Evolutionary conservation across 2,329 filamentous ascomycete genomes (phyloP).

Genomic region (Curvularia eragrostidis): DNA sequence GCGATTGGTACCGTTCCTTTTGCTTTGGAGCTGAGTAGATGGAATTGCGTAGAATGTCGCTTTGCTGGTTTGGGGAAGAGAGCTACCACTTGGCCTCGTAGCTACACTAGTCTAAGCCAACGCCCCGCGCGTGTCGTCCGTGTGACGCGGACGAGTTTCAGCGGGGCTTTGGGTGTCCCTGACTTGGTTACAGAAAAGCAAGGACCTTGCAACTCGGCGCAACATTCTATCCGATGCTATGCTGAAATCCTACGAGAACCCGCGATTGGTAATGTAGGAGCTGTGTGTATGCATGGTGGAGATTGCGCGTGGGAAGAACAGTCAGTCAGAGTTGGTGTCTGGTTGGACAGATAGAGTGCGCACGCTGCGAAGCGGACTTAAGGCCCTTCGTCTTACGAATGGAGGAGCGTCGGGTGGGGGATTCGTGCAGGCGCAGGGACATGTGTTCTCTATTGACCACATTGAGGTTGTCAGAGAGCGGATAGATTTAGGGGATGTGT

Average conservation of each 20-base stretch:
- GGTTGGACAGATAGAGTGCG: not conserved
- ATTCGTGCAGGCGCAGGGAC: not conserved
- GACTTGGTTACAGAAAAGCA: not conserved
- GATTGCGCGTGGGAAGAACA: not conserved
- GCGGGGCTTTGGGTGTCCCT: slow-evolving; percentile 13
- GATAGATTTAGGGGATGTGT: not conserved
- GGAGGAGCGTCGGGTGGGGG: not conserved
- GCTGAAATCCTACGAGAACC: not conserved
- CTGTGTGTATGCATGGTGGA: not conserved
- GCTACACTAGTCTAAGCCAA: too few species aligned
- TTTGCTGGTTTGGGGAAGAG: not conserved
- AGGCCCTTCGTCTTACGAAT: not conserved
- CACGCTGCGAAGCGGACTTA: not conserved
- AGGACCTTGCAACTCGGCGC: slow-evolving; percentile 16
- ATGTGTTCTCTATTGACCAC: not conserved
- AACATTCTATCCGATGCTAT: slow-evolving; percentile 21
- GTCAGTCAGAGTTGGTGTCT: not conserved
- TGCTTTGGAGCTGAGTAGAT: too few species aligned
- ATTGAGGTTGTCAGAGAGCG: not conserved
- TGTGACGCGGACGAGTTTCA: slow-evolving; percentile 35
- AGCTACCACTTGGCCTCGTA: not conserved
- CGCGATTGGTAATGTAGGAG: not conserved
- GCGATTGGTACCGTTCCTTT: not conserved
- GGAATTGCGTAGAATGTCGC: not conserved
- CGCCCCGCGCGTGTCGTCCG: not conserved